phyloP scores from a whole-genome alignment of 345 rosid genomes.

The Eucalyptus sp. region DNA sequence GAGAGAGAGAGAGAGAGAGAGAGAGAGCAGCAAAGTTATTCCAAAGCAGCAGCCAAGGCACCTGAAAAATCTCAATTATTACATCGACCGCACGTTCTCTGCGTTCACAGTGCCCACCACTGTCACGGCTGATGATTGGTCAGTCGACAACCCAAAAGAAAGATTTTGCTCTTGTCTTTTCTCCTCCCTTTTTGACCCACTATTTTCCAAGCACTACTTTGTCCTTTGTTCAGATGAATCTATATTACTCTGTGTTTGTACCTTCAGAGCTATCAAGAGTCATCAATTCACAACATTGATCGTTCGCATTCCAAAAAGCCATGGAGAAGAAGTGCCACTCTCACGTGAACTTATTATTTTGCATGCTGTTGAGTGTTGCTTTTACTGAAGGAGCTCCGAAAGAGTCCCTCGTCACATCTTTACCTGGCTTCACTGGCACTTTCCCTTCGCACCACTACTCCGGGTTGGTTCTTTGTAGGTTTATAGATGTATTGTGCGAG shows the following conservation, averaged over 20 bases:
- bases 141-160: not conserved
- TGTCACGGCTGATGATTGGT: not conserved
- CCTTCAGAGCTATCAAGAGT: not conserved
- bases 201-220: not conserved
- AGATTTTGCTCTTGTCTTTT: not conserved
- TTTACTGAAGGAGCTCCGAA: conserved; percentile 9
- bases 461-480: not conserved
- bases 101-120: not conserved
- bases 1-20: not conserved
- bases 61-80: not conserved
- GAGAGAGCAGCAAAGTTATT: not conserved
- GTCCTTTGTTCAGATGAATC: not conserved
- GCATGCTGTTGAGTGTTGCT: not conserved
- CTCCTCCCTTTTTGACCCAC: not conserved
- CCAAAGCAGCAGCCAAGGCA: not conserved
- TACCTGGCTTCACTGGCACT: conserved; percentile 22
- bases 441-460: conserved; percentile 13
- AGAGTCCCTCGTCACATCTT: conserved; percentile 4
- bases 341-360: not conserved
- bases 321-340: not conserved
- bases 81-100: not conserved
- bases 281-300: not conserved
- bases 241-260: not conserved
- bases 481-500: conserved; percentile 10
- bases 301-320: not conserved